A percentile compares a stretch with the other conserved stretches of the same genome.
Conservation (phyloP, 2,329 filamentous ascomycete species). For the Epichloe festucae region DNA sequence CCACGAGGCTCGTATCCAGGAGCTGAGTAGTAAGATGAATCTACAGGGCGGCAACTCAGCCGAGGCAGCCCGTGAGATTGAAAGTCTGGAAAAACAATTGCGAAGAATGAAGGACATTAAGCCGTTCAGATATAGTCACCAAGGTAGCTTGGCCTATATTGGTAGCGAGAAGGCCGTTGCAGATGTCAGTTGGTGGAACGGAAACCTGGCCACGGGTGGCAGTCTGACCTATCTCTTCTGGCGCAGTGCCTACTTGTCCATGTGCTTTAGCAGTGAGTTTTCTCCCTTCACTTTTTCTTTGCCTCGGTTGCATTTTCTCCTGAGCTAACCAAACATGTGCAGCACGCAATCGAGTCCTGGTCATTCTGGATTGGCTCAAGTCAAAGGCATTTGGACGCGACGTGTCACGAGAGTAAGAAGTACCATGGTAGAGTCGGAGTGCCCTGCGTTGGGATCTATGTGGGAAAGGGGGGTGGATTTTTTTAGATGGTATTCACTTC, state of each 20-base stretch:
- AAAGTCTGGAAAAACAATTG: conserved; percentile 73
- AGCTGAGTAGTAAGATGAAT: conserved; percentile 52
- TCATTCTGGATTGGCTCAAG: conserved; percentile 92
- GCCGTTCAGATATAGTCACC: conserved; percentile 97
- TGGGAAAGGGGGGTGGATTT: neutral
- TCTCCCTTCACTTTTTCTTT: neutral
- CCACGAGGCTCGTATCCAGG: conserved; percentile 62
- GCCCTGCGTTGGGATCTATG: neutral
- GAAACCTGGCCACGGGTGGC: conserved; percentile 88
- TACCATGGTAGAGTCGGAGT: neutral
- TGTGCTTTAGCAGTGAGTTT: conserved; percentile 97
- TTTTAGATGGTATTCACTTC: neutral
- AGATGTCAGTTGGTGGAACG: conserved; percentile 93
- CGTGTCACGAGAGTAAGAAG: conserved; percentile 63
- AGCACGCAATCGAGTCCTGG: conserved; percentile 90
- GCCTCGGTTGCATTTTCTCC: neutral
- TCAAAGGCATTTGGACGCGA: conserved; percentile 94
- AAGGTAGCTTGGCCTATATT: conserved; percentile 94
- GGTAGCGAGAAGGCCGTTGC: conserved; percentile 96
- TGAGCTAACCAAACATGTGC: conserved; percentile 10
- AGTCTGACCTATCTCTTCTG: conserved; percentile 96
- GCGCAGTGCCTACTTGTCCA: conserved; percentile 94
- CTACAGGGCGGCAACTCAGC: conserved; percentile 52
- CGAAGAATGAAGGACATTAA: conserved; percentile 87
- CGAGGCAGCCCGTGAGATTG: conserved; percentile 61